Base-by-base conservation (phyloP, 305 asterid species). In the Solanum hybrid region DNA sequence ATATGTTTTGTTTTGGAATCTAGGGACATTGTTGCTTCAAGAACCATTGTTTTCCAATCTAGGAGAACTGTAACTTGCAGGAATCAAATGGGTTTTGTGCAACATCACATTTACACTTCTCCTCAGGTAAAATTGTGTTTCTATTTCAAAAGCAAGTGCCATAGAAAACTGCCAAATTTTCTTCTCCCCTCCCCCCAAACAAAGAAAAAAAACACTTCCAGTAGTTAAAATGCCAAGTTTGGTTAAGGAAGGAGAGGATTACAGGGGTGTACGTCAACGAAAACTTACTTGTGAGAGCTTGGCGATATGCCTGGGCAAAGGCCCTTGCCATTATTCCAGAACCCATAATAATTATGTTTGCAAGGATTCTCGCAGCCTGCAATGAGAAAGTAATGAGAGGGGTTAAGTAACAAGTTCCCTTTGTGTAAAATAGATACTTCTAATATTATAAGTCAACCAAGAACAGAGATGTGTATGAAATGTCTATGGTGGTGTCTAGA, bases 231-330 rank as follows among this genome's bases (percentile, higher is more conserved):
- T 45, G 38, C 14, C 10, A 83, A 9, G n/a, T 29, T 83, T 45
- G 3, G 1, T 27, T 29, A 78, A 0, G 1, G 29, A 38, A 17
- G 5, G 65, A 24, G 15, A 79, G 17, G 12, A 27, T 31, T 26
- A 65, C 12, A 83, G 17, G 51, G 33, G 73, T 0, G n/a, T 37
- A 51, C 38, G 51, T 34, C 77, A 36, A 68, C 86, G 87, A 89
- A 82, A 39, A 91, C 98, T 91, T 88, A 97, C 99, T 97, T 83
- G 95, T 93, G 88, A 97, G 93, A 80, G 99, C 99, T 92, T 97
- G 98, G 65, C 98, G 97, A 94, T 96, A 96, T 84, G 99, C 99
- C 93, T 95, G 98, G 70, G 92, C 92, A 87, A 97, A 91, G 22
- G 99, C 97, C 90, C 98, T 95, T 24, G 92, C 93, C 97, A 97